phyloP scores from a whole-genome alignment of 1,139 yeast species.

The Nakaseomyces sp. region DNA sequence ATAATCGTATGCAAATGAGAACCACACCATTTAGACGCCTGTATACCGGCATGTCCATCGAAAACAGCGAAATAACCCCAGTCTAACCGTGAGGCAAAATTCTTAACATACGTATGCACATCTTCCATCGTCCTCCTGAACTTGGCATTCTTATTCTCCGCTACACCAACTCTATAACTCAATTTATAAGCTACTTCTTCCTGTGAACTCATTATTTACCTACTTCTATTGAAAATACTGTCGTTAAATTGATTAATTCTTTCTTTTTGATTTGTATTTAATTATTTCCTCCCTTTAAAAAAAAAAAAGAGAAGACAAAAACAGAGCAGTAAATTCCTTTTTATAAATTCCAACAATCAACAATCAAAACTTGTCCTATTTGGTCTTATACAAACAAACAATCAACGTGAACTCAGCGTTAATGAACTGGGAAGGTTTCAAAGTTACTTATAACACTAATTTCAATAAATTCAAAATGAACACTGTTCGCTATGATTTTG shows the following conservation, averaged over 20 bases:
- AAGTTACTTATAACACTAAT: no score
- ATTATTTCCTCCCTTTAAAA: no score
- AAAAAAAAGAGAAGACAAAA: not conserved
- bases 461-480: no score
- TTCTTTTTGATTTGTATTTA: no score
- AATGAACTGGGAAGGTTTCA: no score
- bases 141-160: constrained; percentile 75
- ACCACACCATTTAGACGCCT: constrained; percentile 94
- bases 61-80: constrained; percentile 95
- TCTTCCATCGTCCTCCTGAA: constrained; percentile 93
- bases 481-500: no score
- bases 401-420: no score
- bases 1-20: constrained; percentile 56
- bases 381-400: no score
- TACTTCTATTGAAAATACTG: no score
- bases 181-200: constrained; percentile 33
- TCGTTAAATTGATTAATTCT: not conserved
- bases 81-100: constrained; percentile 79
- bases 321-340: no score
- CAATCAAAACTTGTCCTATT: no score
- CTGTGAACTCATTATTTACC: constrained; percentile 1
- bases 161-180: constrained; percentile 74
- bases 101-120: constrained; percentile 87
- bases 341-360: no score
- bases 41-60: constrained; percentile 97